Evolutionary conservation across 768 basidiomycete genomes (phyloP), one percentile per base, ranked within the genome.

Genomic region (Boletus sp.): DNA sequence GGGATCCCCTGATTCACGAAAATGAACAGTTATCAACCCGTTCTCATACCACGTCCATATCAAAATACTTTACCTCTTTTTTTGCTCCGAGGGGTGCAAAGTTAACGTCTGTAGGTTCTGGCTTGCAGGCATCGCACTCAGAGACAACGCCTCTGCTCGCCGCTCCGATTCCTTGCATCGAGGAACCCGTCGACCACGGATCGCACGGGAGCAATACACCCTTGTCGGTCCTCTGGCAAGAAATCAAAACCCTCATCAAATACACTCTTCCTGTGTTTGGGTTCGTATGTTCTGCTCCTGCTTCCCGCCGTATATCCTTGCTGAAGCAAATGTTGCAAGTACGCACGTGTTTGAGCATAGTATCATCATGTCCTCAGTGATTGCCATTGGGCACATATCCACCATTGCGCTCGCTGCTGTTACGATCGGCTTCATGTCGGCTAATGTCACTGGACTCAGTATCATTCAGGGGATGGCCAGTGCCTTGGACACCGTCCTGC

Each of bases 341-440:
- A 87, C 89, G 2, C 88, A 90, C 60, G 54, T 91, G 27, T 77
- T 93, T 30, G 95, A 98, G 68, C 95, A 93, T 70, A 90, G 88
- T 23, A 81, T 98, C 38, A 80, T 92, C 38, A 80, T 96, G 56
- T 85, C 87, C 0, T 85, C 91, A 11, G 91, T 96, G 38, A 73
- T 98, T n/a, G 87, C 88, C 11, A 88, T 96, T 29, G 95, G 95
- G 0, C 95, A 98, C 71, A 74, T 98, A 25, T 93, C 92, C 3
- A 96, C 93, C 0, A 85, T 81, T 4, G 89, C 94, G 13, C 82
- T 98, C 2, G 96, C 96, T 2, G 93, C 91, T 0, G 83, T 87
- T 25, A 84, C 82, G 15, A 73, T 89, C 2, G 87, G 84, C 0
- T 84, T 83, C 35, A 88, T 90, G 85, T 87, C 87, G 1, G 84